A percentile compares a stretch with the other conserved stretches of the same genome.
phyloP scores from a whole-genome alignment of 176 grass and related monocot genomes.

The Tillandsia fasciculata region DNA sequence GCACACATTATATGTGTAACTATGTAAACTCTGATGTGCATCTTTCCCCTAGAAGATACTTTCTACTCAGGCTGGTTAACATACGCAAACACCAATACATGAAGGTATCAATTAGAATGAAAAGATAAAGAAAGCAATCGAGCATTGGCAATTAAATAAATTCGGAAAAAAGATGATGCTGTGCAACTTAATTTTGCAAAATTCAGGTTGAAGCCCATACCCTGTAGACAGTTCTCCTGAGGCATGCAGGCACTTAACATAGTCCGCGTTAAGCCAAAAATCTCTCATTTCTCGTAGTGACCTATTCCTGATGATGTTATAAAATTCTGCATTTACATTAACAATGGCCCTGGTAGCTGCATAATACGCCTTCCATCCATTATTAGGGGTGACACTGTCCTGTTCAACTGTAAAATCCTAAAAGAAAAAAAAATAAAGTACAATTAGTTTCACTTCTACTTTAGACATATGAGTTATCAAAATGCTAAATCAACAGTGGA shows the following conservation, averaged over 20 bases:
- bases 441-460: not conserved
- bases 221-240: constrained; percentile 70
- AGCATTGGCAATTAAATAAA: constrained; percentile 3
- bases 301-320: constrained; percentile 84
- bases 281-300: constrained; percentile 67
- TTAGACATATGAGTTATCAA: not conserved
- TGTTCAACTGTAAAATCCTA: constrained; percentile 95
- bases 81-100: not conserved
- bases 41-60: not conserved
- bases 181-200: not conserved
- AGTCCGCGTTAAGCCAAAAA: constrained; percentile 87
- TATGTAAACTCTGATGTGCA: not conserved
- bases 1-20: not conserved
- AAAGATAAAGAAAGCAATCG: not conserved
- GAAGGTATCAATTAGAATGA: not conserved
- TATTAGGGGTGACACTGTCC: constrained; percentile 44
- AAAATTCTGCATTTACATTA: constrained; percentile 81
- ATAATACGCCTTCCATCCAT: constrained; percentile 98
- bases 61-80: not conserved
- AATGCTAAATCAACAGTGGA: not conserved
- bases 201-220: constrained; percentile 34
- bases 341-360: constrained; percentile 86
- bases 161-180: not conserved
- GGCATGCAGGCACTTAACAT: constrained; percentile 76
- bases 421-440: constrained; percentile 5